Evolutionary conservation across 331 rosid species (phyloP), one percentile per base, ranked within the genome.

Genomic region (Erythrophleum ivorense): DNA sequence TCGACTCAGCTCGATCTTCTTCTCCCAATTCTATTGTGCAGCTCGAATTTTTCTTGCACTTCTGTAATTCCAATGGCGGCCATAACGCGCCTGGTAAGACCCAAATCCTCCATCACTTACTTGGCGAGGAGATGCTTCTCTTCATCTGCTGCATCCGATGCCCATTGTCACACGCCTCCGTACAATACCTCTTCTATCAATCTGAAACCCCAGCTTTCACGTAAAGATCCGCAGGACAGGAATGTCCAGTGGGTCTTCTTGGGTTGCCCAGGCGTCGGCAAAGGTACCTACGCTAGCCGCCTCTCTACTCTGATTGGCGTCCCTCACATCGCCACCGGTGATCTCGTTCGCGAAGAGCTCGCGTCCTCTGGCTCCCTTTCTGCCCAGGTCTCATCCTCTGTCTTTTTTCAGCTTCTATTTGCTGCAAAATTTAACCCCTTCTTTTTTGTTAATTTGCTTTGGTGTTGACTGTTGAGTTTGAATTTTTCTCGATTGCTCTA

Each of bases 261-360:
- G n/a, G 99, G 98, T 0, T 91, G 92, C 33, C 97, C 99, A 36
- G 98, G 99, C 78, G 98, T 95, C 71, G 99, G 99, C 6, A 93
- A 93, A 86, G 99, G 99, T 9, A 95, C 99, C 14, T 93, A 93
- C 72, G 98, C 98, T 9, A 88, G 94, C 71, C 99, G 99, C 5
- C 91, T 93, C 43, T 95, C 82, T 71, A 88, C 78, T 43, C 94
- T 91, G 72, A 93, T 93, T 76, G 94, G 95, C 14, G 89, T 95
- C 21, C 98, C 99, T 63, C 97, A 91, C 87, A 88, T 95, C 81
- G 97, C 98, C 71, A 95, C 97, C 43, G 97, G 98, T 21, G 98
- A 95, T 88, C 99, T 95, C 19, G 98, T 95, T 81, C 97, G 99
- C 58, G 89, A 91, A 13, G 97, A 95, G 82, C 99, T 95, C 77